Conservation (phyloP, 192 early-diverging fungal species). For the Backusella circina region DNA sequence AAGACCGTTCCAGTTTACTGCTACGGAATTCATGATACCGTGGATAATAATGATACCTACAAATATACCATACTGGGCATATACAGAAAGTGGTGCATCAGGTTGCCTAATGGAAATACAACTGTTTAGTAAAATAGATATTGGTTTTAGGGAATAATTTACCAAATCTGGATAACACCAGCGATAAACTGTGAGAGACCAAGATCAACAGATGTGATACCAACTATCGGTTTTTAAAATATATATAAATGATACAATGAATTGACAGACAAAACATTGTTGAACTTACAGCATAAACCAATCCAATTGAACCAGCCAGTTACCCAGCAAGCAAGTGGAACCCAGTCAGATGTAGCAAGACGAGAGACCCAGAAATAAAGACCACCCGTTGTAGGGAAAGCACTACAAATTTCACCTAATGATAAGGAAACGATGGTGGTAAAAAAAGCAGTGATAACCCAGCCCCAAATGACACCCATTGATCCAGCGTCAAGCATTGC, state of each 20-base stretch:
- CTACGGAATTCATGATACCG: slow-evolving; percentile 48
- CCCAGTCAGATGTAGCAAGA: slow-evolving; percentile 43
- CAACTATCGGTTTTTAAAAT: not conserved
- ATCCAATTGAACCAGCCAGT: slow-evolving; percentile 53
- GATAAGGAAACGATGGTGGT: slow-evolving; percentile 43
- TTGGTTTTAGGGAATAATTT: not conserved
- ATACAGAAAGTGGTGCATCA: slow-evolving; percentile 27
- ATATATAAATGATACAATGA: not conserved
- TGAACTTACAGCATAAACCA: slow-evolving; percentile 36
- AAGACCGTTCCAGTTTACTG: slow-evolving; percentile 39
- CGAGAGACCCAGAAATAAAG: slow-evolving; percentile 51
- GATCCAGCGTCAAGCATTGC: slow-evolving; percentile 46
- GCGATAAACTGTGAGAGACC: slow-evolving; percentile 47
- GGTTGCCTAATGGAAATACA: slow-evolving; percentile 23
- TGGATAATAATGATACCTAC: slow-evolving; percentile 48
- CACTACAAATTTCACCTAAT: slow-evolving; percentile 51
- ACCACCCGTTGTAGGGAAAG: slow-evolving; percentile 47
- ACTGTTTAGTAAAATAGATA: not conserved
- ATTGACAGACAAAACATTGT: not conserved
- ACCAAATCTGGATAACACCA: slow-evolving; percentile 36
- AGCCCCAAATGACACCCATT: slow-evolving; percentile 49
- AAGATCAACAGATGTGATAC: slow-evolving; percentile 46
- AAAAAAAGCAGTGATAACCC: slow-evolving; percentile 45
- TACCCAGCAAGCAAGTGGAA: slow-evolving; percentile 49
- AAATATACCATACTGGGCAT: slow-evolving; percentile 47